Evolutionary conservation across 345 rosid genomes (phyloP).

Genomic region (Reutealis trisperma): DNA sequence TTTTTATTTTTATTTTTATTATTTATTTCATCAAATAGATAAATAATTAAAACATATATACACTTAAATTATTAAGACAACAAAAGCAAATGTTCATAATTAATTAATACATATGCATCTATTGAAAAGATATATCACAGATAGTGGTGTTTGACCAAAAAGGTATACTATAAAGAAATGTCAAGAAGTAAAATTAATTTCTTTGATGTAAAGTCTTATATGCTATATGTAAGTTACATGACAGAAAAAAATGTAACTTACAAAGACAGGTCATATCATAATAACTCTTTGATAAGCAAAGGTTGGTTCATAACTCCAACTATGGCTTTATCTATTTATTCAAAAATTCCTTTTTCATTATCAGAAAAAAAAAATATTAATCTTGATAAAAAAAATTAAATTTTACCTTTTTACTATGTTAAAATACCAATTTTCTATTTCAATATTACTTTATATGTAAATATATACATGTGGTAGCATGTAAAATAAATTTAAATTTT

Average conservation of each 20-base stretch:
- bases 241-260: neutral
- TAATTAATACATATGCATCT: no score
- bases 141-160: neutral
- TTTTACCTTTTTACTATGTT: no score
- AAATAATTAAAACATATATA: neutral
- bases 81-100: neutral
- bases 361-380: no score
- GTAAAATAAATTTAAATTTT: no score
- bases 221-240: neutral
- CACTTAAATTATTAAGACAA: neutral
- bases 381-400: no score
- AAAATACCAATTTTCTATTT: no score
- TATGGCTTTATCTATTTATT: neutral
- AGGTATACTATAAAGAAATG: neutral
- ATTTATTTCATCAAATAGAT: conserved; percentile 1
- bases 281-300: neutral
- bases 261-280: conserved; percentile 14
- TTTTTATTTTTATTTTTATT: no score
- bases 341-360: no score
- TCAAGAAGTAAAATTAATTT: neutral
- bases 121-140: neutral
- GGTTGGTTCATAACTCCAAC: neutral
- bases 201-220: neutral
- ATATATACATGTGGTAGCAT: no score
- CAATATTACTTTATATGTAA: no score